phyloP scores from a whole-genome alignment of 352 stramenopile species.

The Phytophthora nicotianae region DNA sequence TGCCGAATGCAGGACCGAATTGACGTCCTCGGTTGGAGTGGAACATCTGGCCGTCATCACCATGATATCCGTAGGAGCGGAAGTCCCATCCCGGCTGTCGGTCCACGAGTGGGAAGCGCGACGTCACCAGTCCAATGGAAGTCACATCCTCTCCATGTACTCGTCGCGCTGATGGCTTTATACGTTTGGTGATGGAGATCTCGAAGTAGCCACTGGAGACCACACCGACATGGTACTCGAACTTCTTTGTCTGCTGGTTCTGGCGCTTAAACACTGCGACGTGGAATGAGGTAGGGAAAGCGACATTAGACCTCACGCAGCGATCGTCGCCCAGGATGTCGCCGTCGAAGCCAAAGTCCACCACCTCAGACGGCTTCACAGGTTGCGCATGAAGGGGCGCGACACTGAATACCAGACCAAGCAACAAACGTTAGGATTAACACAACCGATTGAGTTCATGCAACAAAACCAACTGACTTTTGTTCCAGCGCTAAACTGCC shows the following conservation, averaged over 20 bases:
- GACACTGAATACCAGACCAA: constrained; percentile 26
- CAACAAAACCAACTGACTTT: constrained; percentile 23
- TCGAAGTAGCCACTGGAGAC: constrained; percentile 45
- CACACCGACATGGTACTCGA: constrained; percentile 41
- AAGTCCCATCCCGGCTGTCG: constrained; percentile 73
- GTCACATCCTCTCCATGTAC: constrained; percentile 49
- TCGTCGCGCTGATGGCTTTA: constrained; percentile 32
- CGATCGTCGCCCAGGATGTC: constrained; percentile 42
- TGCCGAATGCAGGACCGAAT: constrained; percentile 36
- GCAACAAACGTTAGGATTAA: background rate
- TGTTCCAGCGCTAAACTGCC: constrained; percentile 34
- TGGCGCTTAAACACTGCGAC: constrained; percentile 41
- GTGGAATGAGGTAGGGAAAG: constrained; percentile 43
- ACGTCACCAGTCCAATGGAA: constrained; percentile 59
- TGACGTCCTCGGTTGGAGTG: constrained; percentile 41
- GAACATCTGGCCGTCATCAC: constrained; percentile 76
- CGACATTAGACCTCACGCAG: constrained; percentile 36
- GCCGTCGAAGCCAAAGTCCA: constrained; percentile 37
- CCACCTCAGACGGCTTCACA: constrained; percentile 20
- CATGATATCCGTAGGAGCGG: constrained; percentile 76
- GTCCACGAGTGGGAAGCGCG: constrained; percentile 57
- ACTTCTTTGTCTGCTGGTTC: constrained; percentile 17
- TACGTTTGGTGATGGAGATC: constrained; percentile 37
- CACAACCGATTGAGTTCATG: background rate
- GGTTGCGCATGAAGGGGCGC: constrained; percentile 30